Evolutionary conservation across 177 flowering plant species (phyloP).

Genomic region (Telopea speciosissima): DNA sequence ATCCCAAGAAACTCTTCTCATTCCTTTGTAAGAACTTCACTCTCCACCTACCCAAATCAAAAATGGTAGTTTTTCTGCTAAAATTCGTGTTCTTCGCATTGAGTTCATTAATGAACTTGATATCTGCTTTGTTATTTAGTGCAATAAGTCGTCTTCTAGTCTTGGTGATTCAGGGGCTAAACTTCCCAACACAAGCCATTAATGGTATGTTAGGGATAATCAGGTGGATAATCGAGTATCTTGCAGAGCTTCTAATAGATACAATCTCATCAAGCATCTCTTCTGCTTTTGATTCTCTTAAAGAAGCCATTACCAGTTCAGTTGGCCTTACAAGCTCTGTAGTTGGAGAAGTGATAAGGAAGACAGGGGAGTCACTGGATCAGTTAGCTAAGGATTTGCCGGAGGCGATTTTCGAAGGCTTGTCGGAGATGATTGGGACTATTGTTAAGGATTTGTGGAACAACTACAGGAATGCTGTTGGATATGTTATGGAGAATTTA

Average conservation of each 20-base stretch:
- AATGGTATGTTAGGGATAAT: constrained; percentile 17
- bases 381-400: constrained; percentile 11
- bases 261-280: constrained; percentile 13
- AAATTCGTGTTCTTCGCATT: constrained; percentile 18
- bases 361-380: constrained; percentile 10
- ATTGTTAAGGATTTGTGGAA: constrained; percentile 16
- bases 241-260: constrained; percentile 17
- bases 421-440: constrained; percentile 16
- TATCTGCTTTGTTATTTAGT: constrained; percentile 20
- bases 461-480: constrained; percentile 16
- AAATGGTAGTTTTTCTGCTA: constrained; percentile 26
- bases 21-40: neutral
- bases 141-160: constrained; percentile 15
- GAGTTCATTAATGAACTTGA: constrained; percentile 9
- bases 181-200: constrained; percentile 21
- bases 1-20: neutral
- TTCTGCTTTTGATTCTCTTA: constrained; percentile 18
- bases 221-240: constrained; percentile 9
- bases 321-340: constrained; percentile 6
- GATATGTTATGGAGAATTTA: neutral
- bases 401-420: constrained; percentile 10
- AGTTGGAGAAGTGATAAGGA: constrained; percentile 7
- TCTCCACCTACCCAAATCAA: neutral
- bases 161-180: constrained; percentile 21
- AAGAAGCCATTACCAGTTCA: constrained; percentile 11